Conservation (phyloP, 2,329 filamentous ascomycete genomes). For the Aspergillus tubingensis region DNA sequence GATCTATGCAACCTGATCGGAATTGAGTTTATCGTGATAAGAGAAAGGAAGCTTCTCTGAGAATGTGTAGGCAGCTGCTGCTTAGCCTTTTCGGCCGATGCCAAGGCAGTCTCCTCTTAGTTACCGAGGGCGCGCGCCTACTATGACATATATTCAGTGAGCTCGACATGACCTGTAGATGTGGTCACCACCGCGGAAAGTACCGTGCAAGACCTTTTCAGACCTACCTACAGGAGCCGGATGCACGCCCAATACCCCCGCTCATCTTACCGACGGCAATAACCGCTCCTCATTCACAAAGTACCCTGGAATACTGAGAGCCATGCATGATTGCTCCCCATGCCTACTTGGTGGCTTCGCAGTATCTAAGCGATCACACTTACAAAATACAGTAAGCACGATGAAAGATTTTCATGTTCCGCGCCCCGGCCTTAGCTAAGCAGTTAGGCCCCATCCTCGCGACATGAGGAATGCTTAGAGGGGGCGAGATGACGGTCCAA, state of each 20-base stretch:
- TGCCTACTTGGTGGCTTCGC: not conserved
- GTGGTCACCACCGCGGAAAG: not conserved
- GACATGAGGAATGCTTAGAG: not conserved
- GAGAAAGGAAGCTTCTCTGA: not conserved
- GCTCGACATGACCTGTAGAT: not conserved
- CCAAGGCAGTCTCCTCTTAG: not conserved
- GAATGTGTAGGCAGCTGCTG: not conserved
- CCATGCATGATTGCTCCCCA: not conserved
- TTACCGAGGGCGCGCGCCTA: not conserved
- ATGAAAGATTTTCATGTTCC: not conserved
- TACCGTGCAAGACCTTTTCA: not conserved
- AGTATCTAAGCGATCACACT: not conserved
- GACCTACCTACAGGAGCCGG: not conserved
- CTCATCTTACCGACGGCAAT: not conserved
- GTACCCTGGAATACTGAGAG: not conserved
- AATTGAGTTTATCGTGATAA: not conserved
- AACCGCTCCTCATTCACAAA: not conserved
- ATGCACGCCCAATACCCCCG: not conserved
- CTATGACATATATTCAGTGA: not conserved
- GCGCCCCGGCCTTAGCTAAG: not conserved
- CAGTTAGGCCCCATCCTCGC: not conserved
- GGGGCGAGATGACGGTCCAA: constrained; percentile 7
- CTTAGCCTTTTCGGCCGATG: not conserved
- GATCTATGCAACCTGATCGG: not conserved
- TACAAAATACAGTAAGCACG: not conserved